Conservation (phyloP, 768 basidiomycete species). For the Boletus rubescentipes region DNA sequence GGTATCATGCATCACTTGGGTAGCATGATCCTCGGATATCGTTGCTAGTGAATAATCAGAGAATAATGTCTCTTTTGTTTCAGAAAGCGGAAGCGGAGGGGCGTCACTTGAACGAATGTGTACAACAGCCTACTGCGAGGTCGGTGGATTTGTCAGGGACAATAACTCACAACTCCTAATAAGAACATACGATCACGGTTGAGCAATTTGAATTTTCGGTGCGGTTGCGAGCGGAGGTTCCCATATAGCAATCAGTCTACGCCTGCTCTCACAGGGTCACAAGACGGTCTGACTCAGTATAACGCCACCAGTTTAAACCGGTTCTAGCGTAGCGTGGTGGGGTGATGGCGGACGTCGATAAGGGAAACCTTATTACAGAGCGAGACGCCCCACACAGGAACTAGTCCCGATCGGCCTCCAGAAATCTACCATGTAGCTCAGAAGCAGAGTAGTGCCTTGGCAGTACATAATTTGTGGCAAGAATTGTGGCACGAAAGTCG, state of each 20-base stretch:
- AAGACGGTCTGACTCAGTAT: neutral
- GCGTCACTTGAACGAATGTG: no score
- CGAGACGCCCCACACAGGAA: neutral
- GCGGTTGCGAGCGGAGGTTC: neutral
- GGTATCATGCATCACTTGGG: no score
- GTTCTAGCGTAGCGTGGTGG: neutral
- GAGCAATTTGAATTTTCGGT: slow-evolving; percentile 8
- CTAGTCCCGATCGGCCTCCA: neutral
- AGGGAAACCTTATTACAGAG: neutral
- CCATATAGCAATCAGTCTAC: slow-evolving; percentile 4
- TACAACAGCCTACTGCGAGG: no score
- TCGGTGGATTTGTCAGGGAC: no score
- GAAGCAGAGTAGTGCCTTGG: neutral
- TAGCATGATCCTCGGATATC: no score
- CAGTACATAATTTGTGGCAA: no score
- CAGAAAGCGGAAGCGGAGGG: no score
- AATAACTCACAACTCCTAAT: no score
- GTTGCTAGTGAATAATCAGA: no score
- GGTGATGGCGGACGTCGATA: slow-evolving; percentile 1
- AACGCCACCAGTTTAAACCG: neutral
- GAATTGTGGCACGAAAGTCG: neutral
- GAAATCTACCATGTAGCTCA: neutral
- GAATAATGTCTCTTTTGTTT: no score
- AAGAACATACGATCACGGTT: neutral
- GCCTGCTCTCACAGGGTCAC: neutral